These are phyloP conservation scores for Colletotrichum cuscutae DNA, from an alignment of 2,329 filamentous ascomycete genomes.

Conservation along the genomic window DNA sequence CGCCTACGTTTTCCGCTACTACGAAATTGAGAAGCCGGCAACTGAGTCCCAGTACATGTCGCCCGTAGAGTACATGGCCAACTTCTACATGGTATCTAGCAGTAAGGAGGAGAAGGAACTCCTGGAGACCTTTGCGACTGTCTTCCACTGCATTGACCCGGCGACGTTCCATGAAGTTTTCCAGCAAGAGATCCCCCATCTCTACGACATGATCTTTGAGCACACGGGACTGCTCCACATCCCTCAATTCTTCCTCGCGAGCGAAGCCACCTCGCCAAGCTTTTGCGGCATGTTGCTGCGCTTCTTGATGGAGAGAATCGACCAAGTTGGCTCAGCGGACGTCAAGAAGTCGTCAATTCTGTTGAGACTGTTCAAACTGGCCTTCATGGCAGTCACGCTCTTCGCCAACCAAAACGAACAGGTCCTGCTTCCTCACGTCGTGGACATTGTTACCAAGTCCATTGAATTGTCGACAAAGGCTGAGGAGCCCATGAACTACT, in stretches of 20 bases:
- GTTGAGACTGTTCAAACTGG: conserved; percentile 93
- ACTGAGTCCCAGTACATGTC: conserved; percentile 80
- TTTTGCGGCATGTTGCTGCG: conserved; percentile 98
- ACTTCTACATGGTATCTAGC: conserved; percentile 93
- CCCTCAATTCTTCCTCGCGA: conserved; percentile 98
- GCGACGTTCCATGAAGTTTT: conserved; percentile 99
- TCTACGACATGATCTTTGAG: conserved; percentile 98
- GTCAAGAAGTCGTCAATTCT: conserved; percentile 93
- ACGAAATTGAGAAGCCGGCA: conserved; percentile 84
- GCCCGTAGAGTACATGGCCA: conserved; percentile 91
- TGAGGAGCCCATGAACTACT: conserved; percentile 99
- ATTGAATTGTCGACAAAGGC: conserved; percentile 96
- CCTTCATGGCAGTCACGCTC: conserved; percentile 98
- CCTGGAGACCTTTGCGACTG: conserved; percentile 95
- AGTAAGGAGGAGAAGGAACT: conserved; percentile 97
- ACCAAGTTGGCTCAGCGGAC: conserved; percentile 92
- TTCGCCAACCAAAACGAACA: conserved; percentile 96
- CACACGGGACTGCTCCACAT: conserved; percentile 94
- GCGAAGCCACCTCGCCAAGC: conserved; percentile 95
- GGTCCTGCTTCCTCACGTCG: conserved; percentile 93
- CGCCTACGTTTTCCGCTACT: conserved; percentile 96
- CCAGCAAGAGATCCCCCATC: conserved; percentile 93
- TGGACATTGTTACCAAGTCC: conserved; percentile 96
- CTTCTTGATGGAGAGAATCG: conserved; percentile 96
- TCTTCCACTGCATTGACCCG: conserved; percentile 98